Evolutionary conservation across 1,284 basidiomycete species (phyloP).

Genomic region (Tilletia horrida): DNA sequence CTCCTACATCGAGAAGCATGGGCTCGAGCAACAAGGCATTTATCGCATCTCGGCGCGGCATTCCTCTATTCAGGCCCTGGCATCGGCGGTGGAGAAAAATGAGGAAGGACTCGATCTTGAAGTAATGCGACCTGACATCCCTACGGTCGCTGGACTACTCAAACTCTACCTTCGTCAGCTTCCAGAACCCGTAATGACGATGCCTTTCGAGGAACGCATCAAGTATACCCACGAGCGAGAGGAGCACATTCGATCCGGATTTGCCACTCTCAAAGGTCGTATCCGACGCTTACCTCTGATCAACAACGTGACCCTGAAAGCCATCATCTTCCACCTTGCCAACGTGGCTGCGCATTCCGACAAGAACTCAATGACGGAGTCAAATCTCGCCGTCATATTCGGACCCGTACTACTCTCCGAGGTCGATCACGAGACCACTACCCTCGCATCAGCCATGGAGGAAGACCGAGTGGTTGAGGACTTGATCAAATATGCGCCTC

Average conservation of each 20-base stretch:
- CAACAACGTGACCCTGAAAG: conserved; percentile 82
- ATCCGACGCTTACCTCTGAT: conserved; percentile 63
- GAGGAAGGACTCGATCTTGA: conserved; percentile 80
- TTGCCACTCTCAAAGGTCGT: conserved; percentile 47
- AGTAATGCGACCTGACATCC: conserved; percentile 73
- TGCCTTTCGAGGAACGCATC: conserved; percentile 74
- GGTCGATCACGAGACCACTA: conserved; percentile 42
- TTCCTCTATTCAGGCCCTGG: conserved; percentile 76
- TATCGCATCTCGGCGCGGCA: conserved; percentile 67
- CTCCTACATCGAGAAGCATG: conserved; percentile 72
- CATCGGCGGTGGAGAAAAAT: conserved; percentile 83
- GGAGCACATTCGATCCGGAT: conserved; percentile 64
- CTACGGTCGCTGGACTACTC: conserved; percentile 81
- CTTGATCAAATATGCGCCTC: conserved; percentile 30
- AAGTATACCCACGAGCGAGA: conserved; percentile 48
- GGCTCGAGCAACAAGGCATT: conserved; percentile 63
- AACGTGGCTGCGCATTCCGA: conserved; percentile 68
- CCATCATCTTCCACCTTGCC: conserved; percentile 81
- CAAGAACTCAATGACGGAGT: conserved; percentile 90
- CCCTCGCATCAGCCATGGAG: conserved; percentile 47
- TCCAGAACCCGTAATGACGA: conserved; percentile 79
- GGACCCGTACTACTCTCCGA: conserved; percentile 50
- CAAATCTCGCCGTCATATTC: conserved; percentile 57
- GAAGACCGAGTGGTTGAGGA: conserved; percentile 51
- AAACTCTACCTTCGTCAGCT: conserved; percentile 90